Conservation (phyloP, 2,329 filamentous ascomycete species). For the Phoma herbarum region DNA sequence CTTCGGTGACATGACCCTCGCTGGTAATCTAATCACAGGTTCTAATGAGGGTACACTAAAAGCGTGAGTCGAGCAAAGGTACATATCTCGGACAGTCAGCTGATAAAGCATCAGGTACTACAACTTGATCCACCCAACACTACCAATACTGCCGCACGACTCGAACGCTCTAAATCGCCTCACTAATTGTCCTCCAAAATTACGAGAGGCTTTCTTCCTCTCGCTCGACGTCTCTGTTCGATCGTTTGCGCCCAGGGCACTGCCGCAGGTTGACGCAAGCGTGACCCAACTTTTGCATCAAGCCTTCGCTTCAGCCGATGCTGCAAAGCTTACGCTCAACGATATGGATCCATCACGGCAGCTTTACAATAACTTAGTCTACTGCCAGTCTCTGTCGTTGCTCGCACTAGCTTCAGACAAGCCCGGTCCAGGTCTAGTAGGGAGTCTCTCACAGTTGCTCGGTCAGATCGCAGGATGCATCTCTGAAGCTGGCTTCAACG, state of each 20-base stretch:
- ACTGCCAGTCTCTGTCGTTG: conserved; percentile 44
- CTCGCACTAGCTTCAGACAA: conserved; percentile 47
- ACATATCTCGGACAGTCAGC: not conserved
- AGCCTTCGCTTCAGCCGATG: conserved; percentile 40
- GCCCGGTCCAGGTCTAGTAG: conserved; percentile 38
- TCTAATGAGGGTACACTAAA: conserved; percentile 48
- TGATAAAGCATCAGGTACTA: conserved; percentile 44
- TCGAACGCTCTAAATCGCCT: conserved; percentile 45
- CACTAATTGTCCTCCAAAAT: conserved; percentile 45
- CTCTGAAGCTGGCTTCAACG: conserved; percentile 44
- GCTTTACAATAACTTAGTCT: conserved; percentile 46
- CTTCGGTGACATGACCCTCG: conserved; percentile 47
- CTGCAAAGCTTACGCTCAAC: conserved; percentile 39
- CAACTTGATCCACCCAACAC: conserved; percentile 46
- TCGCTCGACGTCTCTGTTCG: conserved; percentile 47
- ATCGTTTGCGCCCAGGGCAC: conserved; percentile 40
- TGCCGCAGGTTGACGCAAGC: conserved; percentile 38
- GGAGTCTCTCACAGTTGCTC: conserved; percentile 42
- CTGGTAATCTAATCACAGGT: conserved; percentile 46
- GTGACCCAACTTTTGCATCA: conserved; percentile 43
- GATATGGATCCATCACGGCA: conserved; percentile 41
- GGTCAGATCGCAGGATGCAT: conserved; percentile 45
- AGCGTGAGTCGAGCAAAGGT: conserved; percentile 34
- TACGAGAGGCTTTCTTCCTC: conserved; percentile 50
- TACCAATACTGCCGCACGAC: conserved; percentile 48